Base-by-base conservation (phyloP, 768 basidiomycete genomes). In the Auricularia heimuer region DNA sequence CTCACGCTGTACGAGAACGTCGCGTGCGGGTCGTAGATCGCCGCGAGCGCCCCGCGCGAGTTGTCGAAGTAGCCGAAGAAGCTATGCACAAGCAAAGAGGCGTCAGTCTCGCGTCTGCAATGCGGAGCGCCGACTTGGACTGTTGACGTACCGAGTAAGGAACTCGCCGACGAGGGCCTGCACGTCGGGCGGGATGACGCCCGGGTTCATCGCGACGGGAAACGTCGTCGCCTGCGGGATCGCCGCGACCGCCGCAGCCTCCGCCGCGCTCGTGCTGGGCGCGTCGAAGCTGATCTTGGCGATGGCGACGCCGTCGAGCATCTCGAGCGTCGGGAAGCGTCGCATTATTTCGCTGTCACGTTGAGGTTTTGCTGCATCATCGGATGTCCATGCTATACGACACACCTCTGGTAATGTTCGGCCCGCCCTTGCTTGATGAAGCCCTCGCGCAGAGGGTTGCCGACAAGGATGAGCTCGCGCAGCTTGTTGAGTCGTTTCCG, bases 1-100 rank as follows among this genome's bases (percentile, higher is more conserved):
- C 94, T 95, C 70, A 85, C 84, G 21, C 88, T 89, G 73, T 88
- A 90, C 1, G 94, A 97, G 73, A 98, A 94, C 7, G 94, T 95
- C n/a, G 95, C 90, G 11, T 83, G 77, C 0, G 90, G 85, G 66
- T 90, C 84, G 73, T 98, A 99, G 21, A 82, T 92, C 58, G 87
- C 80, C 16, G 83, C 71, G 4, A 98, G 81, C 0, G 79, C 76
- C 0, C 81, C 75, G 18, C 96, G 86, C 68, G 90, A 84, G 21
- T 77, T 81, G 73, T 99, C 97, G 74, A 91, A 95, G 1, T 85
- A 73, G 8, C 87, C 84, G 77, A 98, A 94, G 76, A 89, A 97
- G 61, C 92, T 95, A 67, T 1, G 35, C 12, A 18, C 4, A 33
- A 35, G 37, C 51, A 39, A 58, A 12, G 1, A 11, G 45, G 7